These are phyloP conservation scores for Trichoderma sp. DNA, from an alignment of 2,329 filamentous ascomycete species.

Conservation along the genomic window DNA sequence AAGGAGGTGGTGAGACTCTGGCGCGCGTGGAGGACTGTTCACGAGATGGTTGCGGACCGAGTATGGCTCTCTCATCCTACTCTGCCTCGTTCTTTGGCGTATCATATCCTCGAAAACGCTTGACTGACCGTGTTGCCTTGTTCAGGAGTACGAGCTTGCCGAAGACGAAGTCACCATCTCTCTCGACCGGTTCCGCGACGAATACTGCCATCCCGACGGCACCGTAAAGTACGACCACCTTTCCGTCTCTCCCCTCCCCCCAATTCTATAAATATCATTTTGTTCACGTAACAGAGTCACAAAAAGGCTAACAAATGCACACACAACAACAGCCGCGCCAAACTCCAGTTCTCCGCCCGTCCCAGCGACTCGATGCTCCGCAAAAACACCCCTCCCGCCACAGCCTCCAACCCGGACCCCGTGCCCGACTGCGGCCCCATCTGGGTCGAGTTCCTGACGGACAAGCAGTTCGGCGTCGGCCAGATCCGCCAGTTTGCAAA, in stretches of 20 bases:
- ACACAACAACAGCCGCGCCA: constrained; percentile 60
- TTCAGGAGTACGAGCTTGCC: constrained; percentile 84
- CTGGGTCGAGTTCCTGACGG: constrained; percentile 87
- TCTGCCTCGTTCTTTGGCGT: background rate
- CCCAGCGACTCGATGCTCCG: constrained; percentile 80
- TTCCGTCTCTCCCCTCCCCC: background rate
- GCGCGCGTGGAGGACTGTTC: constrained; percentile 89
- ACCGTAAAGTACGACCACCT: constrained; percentile 61
- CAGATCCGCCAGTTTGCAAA: constrained; percentile 89
- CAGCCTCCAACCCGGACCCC: constrained; percentile 66
- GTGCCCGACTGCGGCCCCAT: constrained; percentile 77
- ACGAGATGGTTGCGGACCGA: constrained; percentile 91
- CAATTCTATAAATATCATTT: background rate
- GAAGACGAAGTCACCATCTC: constrained; percentile 86
- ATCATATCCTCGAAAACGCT: background rate
- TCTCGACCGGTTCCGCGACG: constrained; percentile 72
- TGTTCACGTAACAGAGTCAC: background rate
- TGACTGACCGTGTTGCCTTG: background rate
- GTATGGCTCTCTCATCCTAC: constrained; percentile 50
- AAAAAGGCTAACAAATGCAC: background rate
- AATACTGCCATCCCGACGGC: constrained; percentile 71
- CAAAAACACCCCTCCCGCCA: constrained; percentile 74
- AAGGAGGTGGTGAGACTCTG: constrained; percentile 69
- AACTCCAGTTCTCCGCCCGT: constrained; percentile 83
- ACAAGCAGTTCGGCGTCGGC: constrained; percentile 80